Percentiles rank a stretch among this genome's conserved stretches.
phyloP scores from a whole-genome alignment of 2,329 filamentous ascomycete genomes.

The Sphaerostilbella broomeana region DNA sequence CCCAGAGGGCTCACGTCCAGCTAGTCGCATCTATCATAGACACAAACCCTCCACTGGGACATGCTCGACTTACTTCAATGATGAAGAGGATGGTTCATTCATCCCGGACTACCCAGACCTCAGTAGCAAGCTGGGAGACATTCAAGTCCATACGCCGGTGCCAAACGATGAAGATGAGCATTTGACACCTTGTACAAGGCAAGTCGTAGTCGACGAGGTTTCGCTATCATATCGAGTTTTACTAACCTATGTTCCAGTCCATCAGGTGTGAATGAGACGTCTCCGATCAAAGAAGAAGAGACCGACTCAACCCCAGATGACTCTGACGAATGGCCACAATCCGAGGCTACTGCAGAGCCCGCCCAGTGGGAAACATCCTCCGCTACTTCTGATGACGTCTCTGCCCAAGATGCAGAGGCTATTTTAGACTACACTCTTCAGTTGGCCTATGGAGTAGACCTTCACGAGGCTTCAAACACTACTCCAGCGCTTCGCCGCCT shows the following conservation, averaged over 20 bases:
- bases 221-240: background rate
- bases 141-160: constrained; percentile 10
- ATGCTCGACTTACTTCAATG: constrained; percentile 33
- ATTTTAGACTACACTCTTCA: constrained; percentile 32
- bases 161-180: constrained; percentile 4
- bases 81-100: constrained; percentile 27
- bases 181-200: constrained; percentile 8
- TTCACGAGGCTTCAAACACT: constrained; percentile 26
- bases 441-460: constrained; percentile 32
- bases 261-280: constrained; percentile 4
- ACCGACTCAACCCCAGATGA: constrained; percentile 11
- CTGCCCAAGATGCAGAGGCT: constrained; percentile 28
- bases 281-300: constrained; percentile 13
- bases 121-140: constrained; percentile 11
- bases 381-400: constrained; percentile 25
- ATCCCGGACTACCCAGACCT: constrained; percentile 22
- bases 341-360: constrained; percentile 4
- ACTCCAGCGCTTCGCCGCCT: constrained; percentile 24
- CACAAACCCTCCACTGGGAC: constrained; percentile 29
- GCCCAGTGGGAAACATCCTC: constrained; percentile 18
- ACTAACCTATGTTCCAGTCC: constrained; percentile 8
- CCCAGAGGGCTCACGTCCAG: constrained; percentile 20
- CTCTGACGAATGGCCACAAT: constrained; percentile 13
- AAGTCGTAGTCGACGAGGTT: background rate
- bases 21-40: constrained; percentile 27